Conservation (phyloP, 2,329 filamentous ascomycete genomes). For the Aciculosporium take region DNA sequence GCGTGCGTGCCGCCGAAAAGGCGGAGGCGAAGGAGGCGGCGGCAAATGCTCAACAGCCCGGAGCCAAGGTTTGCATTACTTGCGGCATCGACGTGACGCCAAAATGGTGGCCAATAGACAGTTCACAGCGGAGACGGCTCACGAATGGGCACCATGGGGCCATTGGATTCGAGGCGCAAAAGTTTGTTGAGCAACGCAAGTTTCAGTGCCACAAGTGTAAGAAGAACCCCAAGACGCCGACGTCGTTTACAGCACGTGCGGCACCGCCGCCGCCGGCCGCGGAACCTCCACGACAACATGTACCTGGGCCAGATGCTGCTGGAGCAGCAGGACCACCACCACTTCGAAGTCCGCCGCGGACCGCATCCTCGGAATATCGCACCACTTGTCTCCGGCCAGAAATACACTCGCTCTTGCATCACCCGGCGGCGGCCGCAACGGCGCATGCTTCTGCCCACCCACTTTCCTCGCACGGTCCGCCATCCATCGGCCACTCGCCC, state of each 20-base stretch:
- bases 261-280: slow-evolving; percentile 9
- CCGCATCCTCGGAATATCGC: slow-evolving; percentile 13
- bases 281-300: slow-evolving; percentile 11
- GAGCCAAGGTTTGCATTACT: slow-evolving; percentile 45
- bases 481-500: slow-evolving; percentile 4
- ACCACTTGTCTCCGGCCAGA: slow-evolving; percentile 10
- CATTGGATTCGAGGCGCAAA: slow-evolving; percentile 41
- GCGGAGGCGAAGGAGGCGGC: slow-evolving; percentile 14
- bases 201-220: slow-evolving; percentile 67
- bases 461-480: slow-evolving; percentile 10
- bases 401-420: slow-evolving; percentile 10
- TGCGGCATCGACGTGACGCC: slow-evolving; percentile 59
- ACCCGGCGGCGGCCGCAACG: neutral
- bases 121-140: slow-evolving; percentile 35
- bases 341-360: slow-evolving; percentile 16
- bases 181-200: slow-evolving; percentile 43
- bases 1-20: slow-evolving; percentile 6
- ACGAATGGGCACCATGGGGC: slow-evolving; percentile 36
- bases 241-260: slow-evolving; percentile 12
- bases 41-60: slow-evolving; percentile 20
- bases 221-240: slow-evolving; percentile 35
- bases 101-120: slow-evolving; percentile 53
- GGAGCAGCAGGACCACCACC: slow-evolving; percentile 11
- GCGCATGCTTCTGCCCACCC: slow-evolving; percentile 4
- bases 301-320: slow-evolving; percentile 7